Evolutionary conservation across 805 yeast genomes (phyloP), one percentile per base, ranked within the genome.

Genomic region (Wickerhamiella brachini): DNA sequence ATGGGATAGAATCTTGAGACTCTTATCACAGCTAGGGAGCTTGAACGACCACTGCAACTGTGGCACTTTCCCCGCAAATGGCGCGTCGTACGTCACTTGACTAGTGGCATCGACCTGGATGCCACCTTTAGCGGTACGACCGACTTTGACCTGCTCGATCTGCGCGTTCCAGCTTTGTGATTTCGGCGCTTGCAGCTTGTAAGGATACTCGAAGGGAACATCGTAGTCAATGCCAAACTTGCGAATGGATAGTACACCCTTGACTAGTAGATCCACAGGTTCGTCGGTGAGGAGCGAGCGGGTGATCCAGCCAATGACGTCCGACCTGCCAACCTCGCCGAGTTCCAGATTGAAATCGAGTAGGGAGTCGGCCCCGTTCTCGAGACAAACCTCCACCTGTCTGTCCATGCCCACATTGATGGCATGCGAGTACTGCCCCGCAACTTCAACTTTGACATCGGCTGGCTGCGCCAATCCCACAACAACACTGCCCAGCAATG

Each of bases 1-100:
- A 1, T 49, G 17, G 17, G 60, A 54, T 4, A 57, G 56, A 24
- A 51, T 51, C 8, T 49, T 34, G 13, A 48, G 18, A 5, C 42
- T n/a, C 20, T 45, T 41, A 10, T 44, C 51, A 47, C 69, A 65
- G n/a, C 63, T 67, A 1, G 57, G 57, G 2, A 65, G 55, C 49
- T 54, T 54, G 9, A 64, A 46, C 0, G 45, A 42, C 69, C 69
- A 65, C 5, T 49, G 31, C 22, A 64, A 39, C 8, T 52, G 44
- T 1, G 69, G 69, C n/a, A 65, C 23, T 41, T 37, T 17, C 10
- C 58, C 65, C 7, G 45, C 45, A 7, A 54, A 45, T 1, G 54
- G n/a, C 17, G 24, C 18, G 7, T 24, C 39, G 21, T 23, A 45
- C 15, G 5, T n/a, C 4, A 45, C 47, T 8, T 29, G 38, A 5